Evolutionary conservation across 2,329 filamentous ascomycete species (phyloP), one percentile per base, ranked within the genome.

Genomic region (Beauveria caledonica): DNA sequence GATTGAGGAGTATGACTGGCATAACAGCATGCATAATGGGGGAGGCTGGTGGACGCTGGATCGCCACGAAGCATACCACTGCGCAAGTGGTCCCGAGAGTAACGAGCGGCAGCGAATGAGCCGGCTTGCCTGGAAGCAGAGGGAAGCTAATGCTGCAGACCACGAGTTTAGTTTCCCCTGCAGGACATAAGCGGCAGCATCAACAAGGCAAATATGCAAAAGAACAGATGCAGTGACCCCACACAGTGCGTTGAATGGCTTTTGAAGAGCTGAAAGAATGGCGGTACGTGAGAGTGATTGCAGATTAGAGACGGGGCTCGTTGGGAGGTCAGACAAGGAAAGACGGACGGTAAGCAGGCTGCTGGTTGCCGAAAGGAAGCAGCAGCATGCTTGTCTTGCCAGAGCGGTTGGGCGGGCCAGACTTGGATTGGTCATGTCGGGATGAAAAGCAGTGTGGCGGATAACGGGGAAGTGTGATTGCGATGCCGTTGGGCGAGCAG

Each of bases 1-100:
- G 44, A 57, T 42, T 49, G 54, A 46, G 44, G 44, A 40, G 45
- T 33, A 57, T 57, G 54, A 57, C 54, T 40, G 54, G 44, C 54
- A 57, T 57, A 49, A 19, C 33, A 13, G 54, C 27, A 45, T 36
- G 54, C 54, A 48, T 57, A 44, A 58, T 33, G 46, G 39, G 33
- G 46, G 46, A 42, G 56, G 56, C 46, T 57, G 54, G 54, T 25
- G 21, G 36, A 44, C 25, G n/a, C 33, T 42, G 56, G 45, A 51
- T 58, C 46, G 50, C 36, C 56, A 44, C 15, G 25, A 42, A 23
- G 25, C 46, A 15, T 51, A 21, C 36, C 4, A 11, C 27, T 58
- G 46, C 23, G 25, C 29, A 44, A 27, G 56, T 21, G 36, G 36
- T 29, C n/a, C 23, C 10, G n/a, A 50, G 36, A 58, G 36, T 29